Evolutionary conservation across 495 filamentous ascomycete genomes (phyloP).

Genomic region (Extremus antarcticus): DNA sequence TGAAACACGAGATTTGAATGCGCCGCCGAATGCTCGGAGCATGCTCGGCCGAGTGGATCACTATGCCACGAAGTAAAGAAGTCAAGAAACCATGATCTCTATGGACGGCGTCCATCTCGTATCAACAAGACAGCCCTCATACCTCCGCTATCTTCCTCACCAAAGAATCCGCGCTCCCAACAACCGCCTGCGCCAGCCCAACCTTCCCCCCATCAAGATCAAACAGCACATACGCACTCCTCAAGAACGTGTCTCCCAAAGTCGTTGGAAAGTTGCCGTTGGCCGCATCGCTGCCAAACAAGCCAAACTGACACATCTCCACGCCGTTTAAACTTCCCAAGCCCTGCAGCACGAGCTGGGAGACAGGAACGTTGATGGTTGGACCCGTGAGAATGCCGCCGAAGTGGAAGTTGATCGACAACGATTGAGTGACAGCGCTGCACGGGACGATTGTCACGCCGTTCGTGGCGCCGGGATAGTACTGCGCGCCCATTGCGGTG

Average conservation of each 20-base stretch:
- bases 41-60: no score
- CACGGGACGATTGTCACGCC: constrained; percentile 14
- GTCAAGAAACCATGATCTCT: no score
- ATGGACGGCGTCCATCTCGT: no score
- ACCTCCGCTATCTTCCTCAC: not conserved
- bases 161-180: not conserved
- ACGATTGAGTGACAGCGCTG: not conserved
- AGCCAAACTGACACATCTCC: constrained; percentile 10
- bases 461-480: constrained; percentile 1
- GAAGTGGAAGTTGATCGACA: constrained; percentile 6
- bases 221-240: constrained; percentile 18
- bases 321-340: constrained; percentile 2
- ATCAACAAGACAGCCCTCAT: not conserved
- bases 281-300: not conserved
- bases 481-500: constrained; percentile 5
- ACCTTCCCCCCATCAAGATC: constrained; percentile 6
- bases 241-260: constrained; percentile 17
- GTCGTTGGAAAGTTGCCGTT: constrained; percentile 6
- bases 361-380: constrained; percentile 3
- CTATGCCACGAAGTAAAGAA: no score
- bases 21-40: no score
- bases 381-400: constrained; percentile 1
- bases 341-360: not conserved
- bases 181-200: constrained; percentile 8
- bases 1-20: no score